A percentile compares a stretch with the other conserved stretches of the same genome.
phyloP scores from a whole-genome alignment of 805 yeast species.

The Suhomyces sp. region DNA sequence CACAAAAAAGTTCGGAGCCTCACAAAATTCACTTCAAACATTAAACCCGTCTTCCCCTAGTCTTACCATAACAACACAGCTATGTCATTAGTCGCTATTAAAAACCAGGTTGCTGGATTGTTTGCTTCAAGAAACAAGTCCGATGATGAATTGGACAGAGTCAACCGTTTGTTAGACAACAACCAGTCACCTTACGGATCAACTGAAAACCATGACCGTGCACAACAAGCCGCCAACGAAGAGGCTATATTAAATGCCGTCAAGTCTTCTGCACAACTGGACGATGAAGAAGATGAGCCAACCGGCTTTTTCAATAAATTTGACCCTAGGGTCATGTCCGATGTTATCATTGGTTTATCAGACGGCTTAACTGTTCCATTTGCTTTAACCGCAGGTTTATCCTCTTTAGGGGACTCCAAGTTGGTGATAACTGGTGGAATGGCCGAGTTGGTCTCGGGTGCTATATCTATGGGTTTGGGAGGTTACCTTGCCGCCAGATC shows the following conservation, averaged over 20 bases:
- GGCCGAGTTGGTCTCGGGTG: constrained; percentile 96
- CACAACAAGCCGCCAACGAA: constrained; percentile 34
- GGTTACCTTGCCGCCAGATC: constrained; percentile 94
- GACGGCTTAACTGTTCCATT: constrained; percentile 99
- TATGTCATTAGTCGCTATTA: constrained; percentile 36
- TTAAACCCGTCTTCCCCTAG: too few relatives aligned
- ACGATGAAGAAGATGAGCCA: constrained; percentile 22
- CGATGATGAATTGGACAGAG: constrained; percentile 32
- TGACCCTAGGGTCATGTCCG: constrained; percentile 93
- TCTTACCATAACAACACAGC: too few relatives aligned
- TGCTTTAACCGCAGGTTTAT: constrained; percentile 94
- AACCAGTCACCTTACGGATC: constrained; percentile 41
- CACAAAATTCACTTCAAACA: too few relatives aligned
- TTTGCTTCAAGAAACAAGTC: constrained; percentile 21
- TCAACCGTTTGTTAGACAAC: constrained; percentile 30
- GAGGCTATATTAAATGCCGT: constrained; percentile 36
- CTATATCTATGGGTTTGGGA: constrained; percentile 97
- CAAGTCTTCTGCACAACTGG: constrained; percentile 21
- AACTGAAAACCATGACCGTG: constrained; percentile 31
- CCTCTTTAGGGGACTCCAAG: constrained; percentile 84
- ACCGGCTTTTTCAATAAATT: constrained; percentile 49
- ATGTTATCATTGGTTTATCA: constrained; percentile 86
- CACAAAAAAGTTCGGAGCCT: too few relatives aligned
- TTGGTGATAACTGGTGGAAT: constrained; percentile 96
- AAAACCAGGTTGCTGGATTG: constrained; percentile 33